Conservation (phyloP, 371 early-diverging fungal genomes). For the Amoeboaphelidium occidentale region DNA sequence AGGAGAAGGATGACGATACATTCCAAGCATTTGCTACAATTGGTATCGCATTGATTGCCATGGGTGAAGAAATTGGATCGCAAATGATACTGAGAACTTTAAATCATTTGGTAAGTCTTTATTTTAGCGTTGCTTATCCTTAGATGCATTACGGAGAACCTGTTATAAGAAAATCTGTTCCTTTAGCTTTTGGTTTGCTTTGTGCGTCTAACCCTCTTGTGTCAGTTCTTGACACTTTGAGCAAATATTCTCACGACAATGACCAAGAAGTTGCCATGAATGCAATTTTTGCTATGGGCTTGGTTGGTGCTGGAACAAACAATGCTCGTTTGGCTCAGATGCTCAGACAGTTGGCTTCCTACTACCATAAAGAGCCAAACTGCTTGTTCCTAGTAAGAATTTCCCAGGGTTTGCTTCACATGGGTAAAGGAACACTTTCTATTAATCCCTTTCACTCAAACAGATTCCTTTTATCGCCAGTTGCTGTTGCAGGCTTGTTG, state of each 20-base stretch:
- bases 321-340: slow-evolving; percentile 94
- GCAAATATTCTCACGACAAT: slow-evolving; percentile 89
- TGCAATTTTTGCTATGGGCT: slow-evolving; percentile 94
- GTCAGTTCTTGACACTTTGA: slow-evolving; percentile 74
- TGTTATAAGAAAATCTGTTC: slow-evolving; percentile 70
- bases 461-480: slow-evolving; percentile 66
- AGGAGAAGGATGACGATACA: slow-evolving; percentile 48
- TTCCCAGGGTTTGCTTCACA: slow-evolving; percentile 90
- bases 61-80: slow-evolving; percentile 87
- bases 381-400: slow-evolving; percentile 79
- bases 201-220: slow-evolving; percentile 89
- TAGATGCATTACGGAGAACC: slow-evolving; percentile 96
- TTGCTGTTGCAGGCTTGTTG: slow-evolving; percentile 68
- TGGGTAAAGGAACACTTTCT: slow-evolving; percentile 95
- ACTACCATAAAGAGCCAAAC: slow-evolving; percentile 84
- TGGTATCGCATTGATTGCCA: slow-evolving; percentile 78
- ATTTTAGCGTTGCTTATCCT: neutral
- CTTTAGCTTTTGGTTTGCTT: slow-evolving; percentile 77
- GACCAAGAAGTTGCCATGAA: slow-evolving; percentile 79
- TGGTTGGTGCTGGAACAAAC: slow-evolving; percentile 98
- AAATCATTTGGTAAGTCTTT: slow-evolving; percentile 51
- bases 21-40: slow-evolving; percentile 87
- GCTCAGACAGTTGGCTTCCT: slow-evolving; percentile 84
- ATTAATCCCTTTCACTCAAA: slow-evolving; percentile 82
- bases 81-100: slow-evolving; percentile 87